Conservation (phyloP, 805 yeast species). For the Ogataea allantospora region DNA sequence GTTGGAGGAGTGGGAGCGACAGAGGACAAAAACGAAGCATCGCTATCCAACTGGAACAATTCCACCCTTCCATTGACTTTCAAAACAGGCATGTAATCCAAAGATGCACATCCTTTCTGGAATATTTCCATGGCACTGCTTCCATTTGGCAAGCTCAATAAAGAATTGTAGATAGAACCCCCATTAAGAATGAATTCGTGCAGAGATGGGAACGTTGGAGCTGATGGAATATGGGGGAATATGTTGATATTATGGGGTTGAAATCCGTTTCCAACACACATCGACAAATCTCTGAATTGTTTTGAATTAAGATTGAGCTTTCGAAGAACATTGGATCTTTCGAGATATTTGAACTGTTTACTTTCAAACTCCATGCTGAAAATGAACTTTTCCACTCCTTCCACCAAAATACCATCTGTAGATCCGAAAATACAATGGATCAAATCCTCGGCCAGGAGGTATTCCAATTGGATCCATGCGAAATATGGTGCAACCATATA, state of each 20-base stretch:
- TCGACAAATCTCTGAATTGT: conserved; percentile 71
- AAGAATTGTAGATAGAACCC: conserved; percentile 46
- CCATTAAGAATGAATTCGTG: conserved; percentile 37
- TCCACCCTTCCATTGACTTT: conserved; percentile 67
- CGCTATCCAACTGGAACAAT: conserved; percentile 37
- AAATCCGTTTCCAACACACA: conserved; percentile 74
- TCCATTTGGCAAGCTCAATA: conserved; percentile 44
- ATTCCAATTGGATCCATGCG: conserved; percentile 77
- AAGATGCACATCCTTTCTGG: conserved; percentile 65
- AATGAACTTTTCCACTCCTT: conserved; percentile 65
- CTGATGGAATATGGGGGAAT: conserved; percentile 40
- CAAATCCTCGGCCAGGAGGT: conserved; percentile 51
- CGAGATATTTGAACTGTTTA: conserved; percentile 66
- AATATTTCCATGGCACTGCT: conserved; percentile 47
- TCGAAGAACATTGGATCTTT: conserved; percentile 51
- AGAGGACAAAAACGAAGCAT: conserved; percentile 19
- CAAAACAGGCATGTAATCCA: conserved; percentile 73
- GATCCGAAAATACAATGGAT: conserved; percentile 84
- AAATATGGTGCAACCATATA: conserved; percentile 80
- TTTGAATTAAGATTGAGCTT: conserved; percentile 61
- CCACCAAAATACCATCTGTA: conserved; percentile 67
- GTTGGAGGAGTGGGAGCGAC: conserved; percentile 18
- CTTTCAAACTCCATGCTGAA: conserved; percentile 65
- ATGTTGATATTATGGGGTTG: conserved; percentile 63
- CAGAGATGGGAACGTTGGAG: conserved; percentile 29